Percentiles rank a stretch among this genome's conserved stretches.
Evolutionary conservation across 148 eudicot species (phyloP).

Genomic region (Spergularia bocconei): DNA sequence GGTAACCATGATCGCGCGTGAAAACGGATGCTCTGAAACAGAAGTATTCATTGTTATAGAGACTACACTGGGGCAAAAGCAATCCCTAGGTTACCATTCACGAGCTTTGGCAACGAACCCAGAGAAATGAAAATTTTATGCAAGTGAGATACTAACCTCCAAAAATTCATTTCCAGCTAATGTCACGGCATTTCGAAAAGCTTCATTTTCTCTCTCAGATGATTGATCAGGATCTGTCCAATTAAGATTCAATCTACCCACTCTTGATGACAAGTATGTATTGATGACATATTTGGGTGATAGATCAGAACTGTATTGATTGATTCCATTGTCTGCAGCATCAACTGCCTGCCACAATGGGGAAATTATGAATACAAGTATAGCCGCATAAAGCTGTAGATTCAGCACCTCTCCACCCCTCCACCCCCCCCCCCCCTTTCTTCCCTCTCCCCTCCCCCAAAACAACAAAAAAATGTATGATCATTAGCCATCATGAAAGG

Average conservation of each 20-base stretch:
- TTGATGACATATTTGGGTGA: slow-evolving; percentile 79
- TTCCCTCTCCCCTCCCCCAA: neutral
- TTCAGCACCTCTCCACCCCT: neutral
- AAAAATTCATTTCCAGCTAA: slow-evolving; percentile 80
- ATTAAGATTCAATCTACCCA: slow-evolving; percentile 74
- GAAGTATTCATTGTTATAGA: neutral
- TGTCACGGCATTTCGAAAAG: slow-evolving; percentile 73
- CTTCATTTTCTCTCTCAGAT: slow-evolving; percentile 70
- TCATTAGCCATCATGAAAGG: too few species aligned
- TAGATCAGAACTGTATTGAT: slow-evolving; percentile 61
- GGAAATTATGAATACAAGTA: neutral
- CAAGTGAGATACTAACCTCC: slow-evolving; percentile 49
- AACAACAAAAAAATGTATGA: neutral
- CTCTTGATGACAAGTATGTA: slow-evolving; percentile 82
- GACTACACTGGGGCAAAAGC: neutral
- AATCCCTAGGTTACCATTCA: neutral
- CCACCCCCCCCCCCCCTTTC: neutral
- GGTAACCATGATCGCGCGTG: slow-evolving; percentile 66
- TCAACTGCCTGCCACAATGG: slow-evolving; percentile 74
- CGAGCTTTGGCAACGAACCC: neutral
- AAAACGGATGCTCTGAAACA: slow-evolving; percentile 42
- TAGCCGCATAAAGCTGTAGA: slow-evolving; percentile 8
- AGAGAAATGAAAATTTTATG: neutral
- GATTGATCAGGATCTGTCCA: slow-evolving; percentile 96
- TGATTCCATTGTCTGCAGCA: slow-evolving; percentile 88